Conservation (phyloP, 495 filamentous ascomycete species). For the Podospora sp. region DNA sequence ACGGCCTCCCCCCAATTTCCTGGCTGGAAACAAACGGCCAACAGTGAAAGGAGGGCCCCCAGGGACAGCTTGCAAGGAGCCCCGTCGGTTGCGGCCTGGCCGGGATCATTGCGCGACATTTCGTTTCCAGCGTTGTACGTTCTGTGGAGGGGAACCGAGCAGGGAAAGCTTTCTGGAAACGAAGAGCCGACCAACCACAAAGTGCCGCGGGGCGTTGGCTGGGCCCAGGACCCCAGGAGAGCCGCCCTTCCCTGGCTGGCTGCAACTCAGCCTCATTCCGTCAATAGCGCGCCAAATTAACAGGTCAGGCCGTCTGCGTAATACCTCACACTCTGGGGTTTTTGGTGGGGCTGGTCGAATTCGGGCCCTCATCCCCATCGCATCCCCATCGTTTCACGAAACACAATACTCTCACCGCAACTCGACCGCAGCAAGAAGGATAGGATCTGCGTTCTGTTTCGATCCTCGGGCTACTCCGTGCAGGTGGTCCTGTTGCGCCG, state of each 20-base stretch:
- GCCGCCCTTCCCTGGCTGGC: not conserved
- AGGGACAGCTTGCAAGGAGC: not conserved
- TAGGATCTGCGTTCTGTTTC: not conserved
- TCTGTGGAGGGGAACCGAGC: not conserved
- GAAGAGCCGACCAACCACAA: conserved; percentile 6
- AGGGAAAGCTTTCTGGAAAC: conserved; percentile 19
- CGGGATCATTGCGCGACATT: conserved; percentile 17
- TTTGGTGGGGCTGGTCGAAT: not conserved
- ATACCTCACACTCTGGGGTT: conserved; percentile 16
- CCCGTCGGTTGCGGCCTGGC: not conserved
- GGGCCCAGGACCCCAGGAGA: conserved; percentile 8
- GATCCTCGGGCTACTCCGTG: not conserved
- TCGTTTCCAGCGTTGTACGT: not conserved
- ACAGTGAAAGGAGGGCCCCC: not conserved
- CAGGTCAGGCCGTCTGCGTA: conserved; percentile 31
- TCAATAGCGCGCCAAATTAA: conserved; percentile 29
- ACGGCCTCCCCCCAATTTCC: not conserved
- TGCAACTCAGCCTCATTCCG: conserved; percentile 35
- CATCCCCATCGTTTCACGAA: conserved; percentile 1
- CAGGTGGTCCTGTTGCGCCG: not conserved
- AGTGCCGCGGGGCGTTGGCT: conserved; percentile 11
- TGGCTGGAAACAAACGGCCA: not conserved
- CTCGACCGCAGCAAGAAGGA: not conserved
- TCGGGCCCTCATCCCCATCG: not conserved
- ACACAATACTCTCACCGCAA: not conserved